These are phyloP conservation scores for Bipolaris gigantea DNA, from an alignment of 2,329 filamentous ascomycete genomes.

Conservation along the genomic window DNA sequence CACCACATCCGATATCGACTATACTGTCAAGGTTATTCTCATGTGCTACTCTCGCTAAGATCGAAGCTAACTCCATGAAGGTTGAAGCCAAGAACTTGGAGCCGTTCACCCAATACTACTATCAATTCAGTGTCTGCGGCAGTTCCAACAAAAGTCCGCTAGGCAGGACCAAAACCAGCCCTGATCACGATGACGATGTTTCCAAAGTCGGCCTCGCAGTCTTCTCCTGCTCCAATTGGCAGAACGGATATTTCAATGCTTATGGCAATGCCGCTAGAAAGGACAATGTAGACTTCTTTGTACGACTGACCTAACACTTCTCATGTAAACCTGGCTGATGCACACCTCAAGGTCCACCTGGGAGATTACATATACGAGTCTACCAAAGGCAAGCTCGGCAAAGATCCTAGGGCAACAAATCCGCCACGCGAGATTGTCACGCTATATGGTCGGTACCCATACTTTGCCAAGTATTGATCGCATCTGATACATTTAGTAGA, in stretches of 20 bases:
- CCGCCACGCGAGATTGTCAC: slow-evolving; percentile 45
- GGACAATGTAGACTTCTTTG: slow-evolving; percentile 61
- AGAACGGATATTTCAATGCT: slow-evolving; percentile 54
- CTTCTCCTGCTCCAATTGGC: slow-evolving; percentile 66
- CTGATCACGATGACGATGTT: slow-evolving; percentile 58
- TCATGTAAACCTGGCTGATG: not conserved
- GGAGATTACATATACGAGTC: slow-evolving; percentile 52
- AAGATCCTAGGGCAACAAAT: slow-evolving; percentile 25
- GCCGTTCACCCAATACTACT: slow-evolving; percentile 68
- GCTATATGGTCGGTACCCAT: slow-evolving; percentile 36
- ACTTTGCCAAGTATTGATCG: not conserved
- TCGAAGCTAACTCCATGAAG: slow-evolving; percentile 40
- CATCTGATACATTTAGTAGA: slow-evolving; percentile 23
- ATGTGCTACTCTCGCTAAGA: not conserved
- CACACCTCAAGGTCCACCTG: slow-evolving; percentile 43
- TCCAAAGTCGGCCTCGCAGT: slow-evolving; percentile 65
- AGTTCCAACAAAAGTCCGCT: slow-evolving; percentile 64
- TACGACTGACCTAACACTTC: not conserved
- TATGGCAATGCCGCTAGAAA: slow-evolving; percentile 48
- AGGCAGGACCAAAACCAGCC: slow-evolving; percentile 71
- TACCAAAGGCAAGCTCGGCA: slow-evolving; percentile 32
- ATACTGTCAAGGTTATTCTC: slow-evolving; percentile 65
- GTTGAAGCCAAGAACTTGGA: slow-evolving; percentile 66
- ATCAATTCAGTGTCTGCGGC: slow-evolving; percentile 69
- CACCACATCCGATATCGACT: slow-evolving; percentile 74